Conservation (phyloP, 164 flowering plant genomes). For the Vitis labrusca region DNA sequence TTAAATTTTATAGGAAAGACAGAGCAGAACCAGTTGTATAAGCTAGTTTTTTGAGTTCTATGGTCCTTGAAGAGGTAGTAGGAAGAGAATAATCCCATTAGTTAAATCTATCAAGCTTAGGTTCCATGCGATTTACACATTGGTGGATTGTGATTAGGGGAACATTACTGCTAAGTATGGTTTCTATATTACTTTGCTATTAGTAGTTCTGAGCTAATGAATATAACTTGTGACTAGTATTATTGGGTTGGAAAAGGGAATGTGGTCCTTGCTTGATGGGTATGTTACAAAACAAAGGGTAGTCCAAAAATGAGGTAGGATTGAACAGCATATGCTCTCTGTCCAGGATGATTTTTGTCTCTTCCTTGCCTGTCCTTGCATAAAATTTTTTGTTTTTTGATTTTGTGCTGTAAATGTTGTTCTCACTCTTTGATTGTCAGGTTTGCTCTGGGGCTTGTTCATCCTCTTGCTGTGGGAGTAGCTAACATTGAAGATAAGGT, state of each 20-base stretch:
- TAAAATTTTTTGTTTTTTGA: not conserved
- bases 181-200: not conserved
- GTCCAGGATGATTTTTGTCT: slow-evolving; percentile 7
- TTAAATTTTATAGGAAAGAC: not conserved
- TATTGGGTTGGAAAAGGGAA: not conserved
- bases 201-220: not conserved
- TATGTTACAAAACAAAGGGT: slow-evolving; percentile 12
- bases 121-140: not conserved
- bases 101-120: not conserved
- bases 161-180: not conserved
- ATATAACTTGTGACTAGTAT: not conserved
- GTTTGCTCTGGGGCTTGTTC: slow-evolving; percentile 1
- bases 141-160: not conserved
- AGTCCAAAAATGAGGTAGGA: slow-evolving; percentile 13
- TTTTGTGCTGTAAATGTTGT: slow-evolving; percentile 8
- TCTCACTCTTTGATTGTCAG: not conserved
- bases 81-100: not conserved
- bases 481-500: slow-evolving; percentile 11
- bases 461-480: slow-evolving; percentile 6
- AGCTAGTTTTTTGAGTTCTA: not conserved
- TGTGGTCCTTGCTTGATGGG: slow-evolving; percentile 23
- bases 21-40: not conserved
- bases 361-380: not conserved
- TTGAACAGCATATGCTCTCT: slow-evolving; percentile 6
- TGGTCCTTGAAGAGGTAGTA: not conserved